These are phyloP conservation scores for Elongisporangium undulatum DNA, from an alignment of 352 stramenopile species.

Conservation along the genomic window DNA sequence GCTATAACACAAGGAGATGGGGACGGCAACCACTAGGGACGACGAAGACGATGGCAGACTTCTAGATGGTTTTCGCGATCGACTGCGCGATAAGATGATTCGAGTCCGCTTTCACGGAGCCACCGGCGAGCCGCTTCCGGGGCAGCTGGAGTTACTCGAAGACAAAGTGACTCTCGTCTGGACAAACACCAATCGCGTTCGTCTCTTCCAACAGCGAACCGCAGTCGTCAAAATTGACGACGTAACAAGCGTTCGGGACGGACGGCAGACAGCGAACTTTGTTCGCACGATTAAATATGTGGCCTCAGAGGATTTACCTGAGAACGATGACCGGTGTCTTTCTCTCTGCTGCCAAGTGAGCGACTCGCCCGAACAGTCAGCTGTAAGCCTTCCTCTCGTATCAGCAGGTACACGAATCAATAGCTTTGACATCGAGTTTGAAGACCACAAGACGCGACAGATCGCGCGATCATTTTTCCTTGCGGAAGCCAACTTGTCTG, in stretches of 20 bases:
- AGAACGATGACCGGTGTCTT: constrained; percentile 64
- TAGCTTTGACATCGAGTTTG: constrained; percentile 77
- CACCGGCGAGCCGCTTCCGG: constrained; percentile 38
- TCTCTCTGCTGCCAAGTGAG: constrained; percentile 37
- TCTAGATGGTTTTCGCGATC: constrained; percentile 48
- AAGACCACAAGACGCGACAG: constrained; percentile 39
- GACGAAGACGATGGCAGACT: constrained; percentile 19
- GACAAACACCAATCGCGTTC: constrained; percentile 33
- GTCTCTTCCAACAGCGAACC: constrained; percentile 17
- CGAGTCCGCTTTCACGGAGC: constrained; percentile 41
- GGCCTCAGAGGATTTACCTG: constrained; percentile 27
- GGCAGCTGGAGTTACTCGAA: constrained; percentile 51
- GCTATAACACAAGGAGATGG: neutral
- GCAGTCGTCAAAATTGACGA: constrained; percentile 18
- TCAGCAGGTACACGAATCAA: constrained; percentile 10
- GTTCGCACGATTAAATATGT: constrained; percentile 84
- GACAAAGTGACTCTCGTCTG: constrained; percentile 68
- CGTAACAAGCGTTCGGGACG: constrained; percentile 52
- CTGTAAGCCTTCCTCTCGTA: neutral
- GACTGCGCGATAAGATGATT: constrained; percentile 53
- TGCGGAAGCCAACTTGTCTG: constrained; percentile 34
- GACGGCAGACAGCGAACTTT: constrained; percentile 75
- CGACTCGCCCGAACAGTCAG: neutral
- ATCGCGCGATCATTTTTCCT: constrained; percentile 60
- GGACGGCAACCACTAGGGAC: neutral